Percentiles rank a stretch among this genome's conserved stretches.
phyloP scores from a whole-genome alignment of 306 rosid genomes.

The Inga oerstediana region DNA sequence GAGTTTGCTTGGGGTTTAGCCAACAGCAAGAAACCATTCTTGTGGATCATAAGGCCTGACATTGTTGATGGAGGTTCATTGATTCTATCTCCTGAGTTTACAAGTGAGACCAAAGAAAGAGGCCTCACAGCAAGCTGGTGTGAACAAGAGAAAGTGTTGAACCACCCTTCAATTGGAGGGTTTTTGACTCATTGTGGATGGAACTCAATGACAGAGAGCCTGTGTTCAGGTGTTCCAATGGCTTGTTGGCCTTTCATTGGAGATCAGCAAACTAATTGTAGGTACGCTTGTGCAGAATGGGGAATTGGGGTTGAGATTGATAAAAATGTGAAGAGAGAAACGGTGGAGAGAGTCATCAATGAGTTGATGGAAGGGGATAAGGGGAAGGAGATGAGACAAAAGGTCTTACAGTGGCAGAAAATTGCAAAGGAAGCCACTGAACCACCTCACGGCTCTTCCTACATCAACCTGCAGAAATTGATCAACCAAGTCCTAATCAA shows the following conservation, averaged over 20 bases:
- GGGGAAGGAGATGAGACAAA: not conserved
- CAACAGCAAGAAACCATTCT: not conserved
- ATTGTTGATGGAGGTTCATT: not conserved
- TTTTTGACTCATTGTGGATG: not conserved
- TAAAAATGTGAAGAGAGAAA: not conserved
- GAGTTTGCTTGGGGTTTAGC: not conserved
- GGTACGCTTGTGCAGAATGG: not conserved
- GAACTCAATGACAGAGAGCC: not conserved
- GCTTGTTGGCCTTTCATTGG: not conserved
- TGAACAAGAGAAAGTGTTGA: not conserved
- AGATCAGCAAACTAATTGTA: not conserved
- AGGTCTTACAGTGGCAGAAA: not conserved
- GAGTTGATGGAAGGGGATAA: not conserved
- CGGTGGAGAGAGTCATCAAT: not conserved
- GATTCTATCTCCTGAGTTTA: not conserved
- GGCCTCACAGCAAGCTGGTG: not conserved
- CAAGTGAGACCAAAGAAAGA: not conserved
- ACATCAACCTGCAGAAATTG: not conserved
- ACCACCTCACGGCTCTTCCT: not conserved
- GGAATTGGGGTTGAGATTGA: not conserved
- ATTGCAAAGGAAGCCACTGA: not conserved
- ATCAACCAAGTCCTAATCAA: not conserved
- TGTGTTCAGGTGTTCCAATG: not conserved
- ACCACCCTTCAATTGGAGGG: not conserved
- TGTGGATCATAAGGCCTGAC: not conserved